A percentile compares a stretch with the other conserved stretches of the same genome.
Conservation (phyloP, 345 rosid species). For the Linum usitatissimum region DNA sequence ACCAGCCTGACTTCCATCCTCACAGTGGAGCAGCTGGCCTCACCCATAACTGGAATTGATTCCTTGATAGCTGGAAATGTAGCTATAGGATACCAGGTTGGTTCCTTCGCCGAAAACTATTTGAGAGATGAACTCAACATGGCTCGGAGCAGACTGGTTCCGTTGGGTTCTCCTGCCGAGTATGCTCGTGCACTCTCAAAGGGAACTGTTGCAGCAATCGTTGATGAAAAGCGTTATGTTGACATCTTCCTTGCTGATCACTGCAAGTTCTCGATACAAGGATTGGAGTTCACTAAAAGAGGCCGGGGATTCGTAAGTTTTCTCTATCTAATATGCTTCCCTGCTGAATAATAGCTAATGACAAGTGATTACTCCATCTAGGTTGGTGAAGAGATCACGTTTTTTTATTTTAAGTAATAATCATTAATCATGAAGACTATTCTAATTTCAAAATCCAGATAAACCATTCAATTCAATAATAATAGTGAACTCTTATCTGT, state of each 20-base stretch:
- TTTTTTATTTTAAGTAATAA: too few species aligned
- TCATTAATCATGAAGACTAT: too few species aligned
- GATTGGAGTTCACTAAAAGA: slow-evolving; percentile 13
- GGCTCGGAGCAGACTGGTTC: slow-evolving; percentile 9
- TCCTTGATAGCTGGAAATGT: slow-evolving; percentile 4
- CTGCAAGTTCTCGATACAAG: slow-evolving; percentile 9
- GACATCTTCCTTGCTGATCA: slow-evolving; percentile 14
- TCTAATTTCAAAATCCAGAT: too few species aligned
- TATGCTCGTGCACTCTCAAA: slow-evolving; percentile 7
- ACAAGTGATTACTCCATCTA: too few species aligned
- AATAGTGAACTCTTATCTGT: too few species aligned
- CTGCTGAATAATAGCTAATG: too few species aligned
- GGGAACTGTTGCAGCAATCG: slow-evolving; percentile 15
- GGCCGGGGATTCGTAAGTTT: slow-evolving; percentile 20
- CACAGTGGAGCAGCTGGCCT: slow-evolving; percentile 17
- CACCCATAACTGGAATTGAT: slow-evolving; percentile 7
- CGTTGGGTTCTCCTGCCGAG: slow-evolving; percentile 8
- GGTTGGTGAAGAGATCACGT: too few species aligned
- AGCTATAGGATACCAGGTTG: slow-evolving; percentile 12
- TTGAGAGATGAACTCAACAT: slow-evolving; percentile 8
- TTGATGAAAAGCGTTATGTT: slow-evolving; percentile 11
- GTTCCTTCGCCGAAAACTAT: slow-evolving; percentile 11
- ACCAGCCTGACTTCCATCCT: slow-evolving; percentile 19
- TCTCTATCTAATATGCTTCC: too few species aligned
- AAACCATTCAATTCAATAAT: too few species aligned